phyloP scores from a whole-genome alignment of 208 protist genomes.

The Zelonia costaricensis region DNA sequence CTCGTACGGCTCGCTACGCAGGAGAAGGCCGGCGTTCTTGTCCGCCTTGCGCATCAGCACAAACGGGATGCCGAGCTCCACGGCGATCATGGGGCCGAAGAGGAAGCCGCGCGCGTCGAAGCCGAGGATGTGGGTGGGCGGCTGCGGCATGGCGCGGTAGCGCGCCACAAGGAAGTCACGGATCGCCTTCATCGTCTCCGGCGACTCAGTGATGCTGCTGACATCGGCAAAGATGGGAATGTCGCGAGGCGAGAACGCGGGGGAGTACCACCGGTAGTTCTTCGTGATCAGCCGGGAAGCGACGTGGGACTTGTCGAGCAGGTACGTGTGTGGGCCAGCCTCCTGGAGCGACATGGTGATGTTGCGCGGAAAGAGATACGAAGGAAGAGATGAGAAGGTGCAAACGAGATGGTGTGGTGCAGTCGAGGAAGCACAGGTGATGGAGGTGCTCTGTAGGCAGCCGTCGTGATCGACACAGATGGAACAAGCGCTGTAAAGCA shows the following conservation, averaged over 20 bases:
- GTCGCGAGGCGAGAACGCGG: conserved; percentile 81
- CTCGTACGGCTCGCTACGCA: conserved; percentile 74
- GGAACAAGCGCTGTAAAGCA: too few relatives aligned
- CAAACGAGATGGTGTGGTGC: neutral
- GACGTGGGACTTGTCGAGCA: conserved; percentile 41
- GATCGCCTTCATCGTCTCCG: conserved; percentile 57
- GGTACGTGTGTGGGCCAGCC: conserved; percentile 45
- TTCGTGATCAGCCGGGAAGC: conserved; percentile 49
- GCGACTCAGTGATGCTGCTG: conserved; percentile 78
- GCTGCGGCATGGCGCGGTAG: conserved; percentile 55
- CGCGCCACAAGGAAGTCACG: conserved; percentile 66
- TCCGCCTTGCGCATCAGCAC: conserved; percentile 62
- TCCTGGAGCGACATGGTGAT: conserved; percentile 19
- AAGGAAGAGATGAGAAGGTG: neutral
- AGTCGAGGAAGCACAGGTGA: neutral
- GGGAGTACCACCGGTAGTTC: conserved; percentile 88
- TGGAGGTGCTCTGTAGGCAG: too few relatives aligned
- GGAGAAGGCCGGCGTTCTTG: conserved; percentile 63
- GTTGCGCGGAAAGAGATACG: too few relatives aligned
- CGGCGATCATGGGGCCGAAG: conserved; percentile 73
- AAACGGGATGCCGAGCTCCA: conserved; percentile 77
- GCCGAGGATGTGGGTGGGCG: conserved; percentile 74
- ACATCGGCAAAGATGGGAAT: conserved; percentile 77
- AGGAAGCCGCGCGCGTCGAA: conserved; percentile 83
- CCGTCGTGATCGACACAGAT: too few relatives aligned